Evolutionary conservation across 768 basidiomycete species (phyloP).

Genomic region (Nidularia sp.): DNA sequence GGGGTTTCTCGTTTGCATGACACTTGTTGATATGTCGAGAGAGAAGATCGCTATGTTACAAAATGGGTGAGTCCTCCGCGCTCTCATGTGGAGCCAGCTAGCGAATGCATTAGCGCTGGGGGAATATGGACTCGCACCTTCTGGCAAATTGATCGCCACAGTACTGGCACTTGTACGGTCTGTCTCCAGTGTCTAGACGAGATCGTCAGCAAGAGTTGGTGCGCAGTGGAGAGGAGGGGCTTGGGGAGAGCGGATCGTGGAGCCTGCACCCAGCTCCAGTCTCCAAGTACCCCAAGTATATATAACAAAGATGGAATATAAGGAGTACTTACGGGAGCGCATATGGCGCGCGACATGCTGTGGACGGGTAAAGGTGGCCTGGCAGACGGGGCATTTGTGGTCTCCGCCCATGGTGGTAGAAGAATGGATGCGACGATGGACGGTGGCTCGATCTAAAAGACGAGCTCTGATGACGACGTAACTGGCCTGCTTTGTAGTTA

Average conservation of each 20-base stretch:
- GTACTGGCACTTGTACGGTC: constrained; percentile 84
- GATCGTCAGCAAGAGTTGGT: constrained; percentile 10
- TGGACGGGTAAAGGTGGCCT: constrained; percentile 83
- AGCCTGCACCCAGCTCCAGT: background rate
- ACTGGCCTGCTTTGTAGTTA: constrained; percentile 18
- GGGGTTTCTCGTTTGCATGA: constrained; percentile 70
- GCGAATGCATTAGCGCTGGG: too few relatives aligned
- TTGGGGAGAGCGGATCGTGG: constrained; percentile 13
- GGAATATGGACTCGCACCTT: constrained; percentile 40
- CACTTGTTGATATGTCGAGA: constrained; percentile 88
- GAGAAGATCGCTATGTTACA: constrained; percentile 71
- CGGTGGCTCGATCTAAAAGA: too few relatives aligned
- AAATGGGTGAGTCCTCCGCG: background rate
- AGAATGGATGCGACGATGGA: too few relatives aligned
- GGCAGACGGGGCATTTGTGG: constrained; percentile 85
- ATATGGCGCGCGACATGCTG: constrained; percentile 90
- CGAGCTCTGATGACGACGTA: constrained; percentile 6
- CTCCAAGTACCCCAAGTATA: constrained; percentile 13
- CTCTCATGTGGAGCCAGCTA: background rate
- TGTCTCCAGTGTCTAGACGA: constrained; percentile 75
- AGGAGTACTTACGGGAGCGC: constrained; percentile 72
- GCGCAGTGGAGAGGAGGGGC: constrained; percentile 1
- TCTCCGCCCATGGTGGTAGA: constrained; percentile 87
- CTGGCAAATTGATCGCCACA: constrained; percentile 90
- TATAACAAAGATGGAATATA: constrained; percentile 6